Percentiles rank a stretch among this genome's conserved stretches.
These are phyloP conservation scores for Lichtheimia ornata DNA, from an alignment of 371 early-diverging fungal genomes.

Conservation along the genomic window DNA sequence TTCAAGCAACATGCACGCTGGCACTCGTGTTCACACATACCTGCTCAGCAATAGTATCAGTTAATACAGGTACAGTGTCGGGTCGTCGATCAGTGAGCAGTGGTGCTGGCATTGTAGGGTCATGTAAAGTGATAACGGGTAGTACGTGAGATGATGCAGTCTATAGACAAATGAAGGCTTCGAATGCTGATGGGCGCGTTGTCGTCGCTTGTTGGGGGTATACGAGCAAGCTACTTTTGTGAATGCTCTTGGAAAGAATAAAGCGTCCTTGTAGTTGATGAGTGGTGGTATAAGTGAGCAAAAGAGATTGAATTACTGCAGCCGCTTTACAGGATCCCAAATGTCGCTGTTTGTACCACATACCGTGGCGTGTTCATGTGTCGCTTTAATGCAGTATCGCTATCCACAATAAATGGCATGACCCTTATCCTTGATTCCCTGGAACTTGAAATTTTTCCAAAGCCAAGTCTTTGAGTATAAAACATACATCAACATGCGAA, in stretches of 20 bases:
- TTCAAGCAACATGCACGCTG: not conserved
- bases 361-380: too few species aligned
- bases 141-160: not conserved
- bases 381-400: too few species aligned
- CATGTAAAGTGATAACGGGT: not conserved
- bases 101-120: conserved; percentile 36
- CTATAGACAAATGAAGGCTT: not conserved
- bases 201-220: not conserved
- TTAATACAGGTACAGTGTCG: conserved; percentile 51
- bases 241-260: not conserved
- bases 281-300: too few species aligned
- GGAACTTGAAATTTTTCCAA: too few species aligned
- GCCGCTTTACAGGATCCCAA: too few species aligned
- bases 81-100: conserved; percentile 38
- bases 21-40: conserved; percentile 21
- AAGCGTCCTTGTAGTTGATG: not conserved
- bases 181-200: not conserved
- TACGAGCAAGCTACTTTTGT: not conserved
- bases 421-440: too few species aligned
- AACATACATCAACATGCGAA: too few species aligned
- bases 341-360: too few species aligned
- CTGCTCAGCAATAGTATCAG: conserved; percentile 48
- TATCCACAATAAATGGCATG: too few species aligned
- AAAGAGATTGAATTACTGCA: too few species aligned
- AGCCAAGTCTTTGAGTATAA: too few species aligned